Percentiles rank a stretch among this genome's conserved stretches.
Evolutionary conservation across 2,329 filamentous ascomycete genomes (phyloP).

Genomic region (Tricladium varicosporioides): DNA sequence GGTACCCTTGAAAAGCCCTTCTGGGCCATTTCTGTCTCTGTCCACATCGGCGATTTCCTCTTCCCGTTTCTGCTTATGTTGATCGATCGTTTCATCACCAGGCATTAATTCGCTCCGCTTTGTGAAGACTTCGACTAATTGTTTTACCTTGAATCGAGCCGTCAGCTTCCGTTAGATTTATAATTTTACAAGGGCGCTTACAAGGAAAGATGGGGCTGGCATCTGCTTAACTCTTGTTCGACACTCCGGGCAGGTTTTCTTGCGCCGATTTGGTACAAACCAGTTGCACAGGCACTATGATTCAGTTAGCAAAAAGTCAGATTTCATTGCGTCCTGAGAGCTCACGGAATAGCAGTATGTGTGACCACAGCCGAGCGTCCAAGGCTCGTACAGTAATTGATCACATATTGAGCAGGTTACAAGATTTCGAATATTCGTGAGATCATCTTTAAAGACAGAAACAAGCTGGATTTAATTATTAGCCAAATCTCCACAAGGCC

Average conservation of each 20-base stretch:
- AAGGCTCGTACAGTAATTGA: conserved; percentile 67
- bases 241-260: conserved; percentile 69
- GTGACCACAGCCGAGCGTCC: conserved; percentile 65
- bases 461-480: conserved; percentile 24
- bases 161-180: neutral
- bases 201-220: conserved; percentile 64
- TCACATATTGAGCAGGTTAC: conserved; percentile 69
- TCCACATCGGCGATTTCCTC: conserved; percentile 61
- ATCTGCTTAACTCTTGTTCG: conserved; percentile 54
- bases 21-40: conserved; percentile 51
- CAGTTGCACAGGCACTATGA: conserved; percentile 36
- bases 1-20: conserved; percentile 62
- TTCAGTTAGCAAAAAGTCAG: conserved; percentile 16
- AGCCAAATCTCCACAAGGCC: neutral
- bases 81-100: conserved; percentile 59
- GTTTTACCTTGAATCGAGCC: conserved; percentile 49
- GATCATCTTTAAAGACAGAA: conserved; percentile 42
- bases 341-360: conserved; percentile 68
- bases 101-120: conserved; percentile 59
- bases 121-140: conserved; percentile 62
- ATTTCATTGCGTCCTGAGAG: conserved; percentile 5
- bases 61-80: conserved; percentile 55
- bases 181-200: conserved; percentile 34
- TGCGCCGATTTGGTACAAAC: conserved; percentile 43
- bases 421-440: conserved; percentile 58